Evolutionary conservation across 2,329 filamentous ascomycete species (phyloP).

Genomic region (Diaporthe sp.): DNA sequence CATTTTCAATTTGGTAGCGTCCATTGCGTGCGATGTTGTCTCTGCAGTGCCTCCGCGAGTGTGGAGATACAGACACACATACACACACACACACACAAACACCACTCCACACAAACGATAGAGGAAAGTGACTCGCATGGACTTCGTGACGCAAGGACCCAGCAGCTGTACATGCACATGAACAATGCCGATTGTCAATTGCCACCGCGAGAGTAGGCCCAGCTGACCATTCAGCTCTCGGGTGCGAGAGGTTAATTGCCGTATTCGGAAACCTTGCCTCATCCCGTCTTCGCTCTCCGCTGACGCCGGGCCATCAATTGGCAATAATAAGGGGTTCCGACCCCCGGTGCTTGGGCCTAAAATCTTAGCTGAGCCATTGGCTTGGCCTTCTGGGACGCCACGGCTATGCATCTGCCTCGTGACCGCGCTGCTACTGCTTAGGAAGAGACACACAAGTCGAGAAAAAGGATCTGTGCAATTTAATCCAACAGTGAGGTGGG

Average conservation of each 20-base stretch:
- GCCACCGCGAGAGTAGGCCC: background rate
- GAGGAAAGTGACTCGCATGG: background rate
- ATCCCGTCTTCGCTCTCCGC: conserved; percentile 1
- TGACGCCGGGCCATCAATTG: background rate
- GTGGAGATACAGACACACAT: background rate
- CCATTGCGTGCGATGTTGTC: background rate
- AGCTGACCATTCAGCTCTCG: background rate
- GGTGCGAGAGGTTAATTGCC: background rate
- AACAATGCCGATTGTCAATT: background rate
- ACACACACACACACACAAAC: background rate
- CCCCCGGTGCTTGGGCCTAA: background rate
- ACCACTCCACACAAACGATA: background rate
- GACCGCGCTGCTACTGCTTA: background rate
- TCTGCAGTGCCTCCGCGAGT: background rate
- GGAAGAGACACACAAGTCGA: background rate
- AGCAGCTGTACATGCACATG: background rate
- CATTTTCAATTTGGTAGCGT: background rate
- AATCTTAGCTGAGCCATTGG: conserved; percentile 23
- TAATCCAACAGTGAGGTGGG: background rate
- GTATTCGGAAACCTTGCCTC: conserved; percentile 4
- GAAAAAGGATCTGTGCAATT: conserved; percentile 1
- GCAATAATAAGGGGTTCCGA: conserved; percentile 1
- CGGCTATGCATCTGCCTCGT: background rate
- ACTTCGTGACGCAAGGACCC: background rate
- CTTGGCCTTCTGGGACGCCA: conserved; percentile 18